phyloP scores from a whole-genome alignment of 768 basidiomycete species.

The Tylopilus sp. region DNA sequence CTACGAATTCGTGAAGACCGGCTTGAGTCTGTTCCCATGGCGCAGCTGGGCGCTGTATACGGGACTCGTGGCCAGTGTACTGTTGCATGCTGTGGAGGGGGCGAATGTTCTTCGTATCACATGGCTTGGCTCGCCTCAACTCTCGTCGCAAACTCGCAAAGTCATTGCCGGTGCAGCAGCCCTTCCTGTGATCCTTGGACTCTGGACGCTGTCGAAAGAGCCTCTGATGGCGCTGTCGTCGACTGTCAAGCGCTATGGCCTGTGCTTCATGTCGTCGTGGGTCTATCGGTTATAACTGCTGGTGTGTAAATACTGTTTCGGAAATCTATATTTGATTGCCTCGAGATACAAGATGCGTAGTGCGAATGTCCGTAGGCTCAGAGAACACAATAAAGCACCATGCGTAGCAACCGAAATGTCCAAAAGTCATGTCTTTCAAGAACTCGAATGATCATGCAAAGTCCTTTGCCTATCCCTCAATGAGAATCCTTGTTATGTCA shows the following conservation, averaged over 20 bases:
- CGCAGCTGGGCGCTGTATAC: conserved; percentile 61
- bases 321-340: background rate
- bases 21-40: conserved; percentile 57
- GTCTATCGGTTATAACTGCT: conserved; percentile 42
- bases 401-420: background rate
- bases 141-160: conserved; percentile 21
- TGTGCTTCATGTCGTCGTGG: conserved; percentile 39
- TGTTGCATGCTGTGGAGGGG: conserved; percentile 65
- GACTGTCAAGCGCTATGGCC: conserved; percentile 42
- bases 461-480: background rate
- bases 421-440: background rate
- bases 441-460: background rate
- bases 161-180: conserved; percentile 36
- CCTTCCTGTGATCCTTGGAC: conserved; percentile 54
- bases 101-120: conserved; percentile 48
- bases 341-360: background rate
- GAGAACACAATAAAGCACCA: background rate
- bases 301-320: background rate
- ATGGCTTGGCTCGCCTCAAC: conserved; percentile 29
- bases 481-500: background rate
- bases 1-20: conserved; percentile 80
- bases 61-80: conserved; percentile 53
- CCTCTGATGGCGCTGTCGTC: conserved; percentile 55
- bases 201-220: conserved; percentile 53
- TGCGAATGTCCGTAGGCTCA: background rate